Evolutionary conservation across 805 yeast genomes (phyloP).

Genomic region (Starmerella bacillaris): DNA sequence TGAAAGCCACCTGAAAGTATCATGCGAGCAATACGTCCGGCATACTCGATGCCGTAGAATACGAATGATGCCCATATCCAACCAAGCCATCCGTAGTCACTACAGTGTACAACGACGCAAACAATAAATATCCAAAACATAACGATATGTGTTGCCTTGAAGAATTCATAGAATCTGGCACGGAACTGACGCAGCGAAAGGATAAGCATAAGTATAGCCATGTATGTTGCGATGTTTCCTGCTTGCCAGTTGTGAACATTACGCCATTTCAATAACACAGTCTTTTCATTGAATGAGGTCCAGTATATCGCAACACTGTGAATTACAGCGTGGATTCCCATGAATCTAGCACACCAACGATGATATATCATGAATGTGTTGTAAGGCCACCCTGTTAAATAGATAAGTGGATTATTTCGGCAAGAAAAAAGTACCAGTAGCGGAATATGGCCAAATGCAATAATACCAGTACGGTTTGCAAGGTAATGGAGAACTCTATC

Average conservation of each 20-base stretch:
- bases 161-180: constrained; percentile 37
- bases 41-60: constrained; percentile 52
- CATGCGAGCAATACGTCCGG: constrained; percentile 37
- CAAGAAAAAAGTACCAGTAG: constrained; percentile 43
- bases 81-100: constrained; percentile 41
- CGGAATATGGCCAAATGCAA: constrained; percentile 32
- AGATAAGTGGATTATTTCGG: constrained; percentile 50
- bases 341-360: constrained; percentile 34
- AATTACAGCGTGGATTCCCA: constrained; percentile 27
- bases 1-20: constrained; percentile 35
- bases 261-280: constrained; percentile 18
- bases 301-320: constrained; percentile 27
- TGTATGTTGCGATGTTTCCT: constrained; percentile 31
- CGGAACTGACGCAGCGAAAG: constrained; percentile 37
- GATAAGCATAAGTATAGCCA: constrained; percentile 26
- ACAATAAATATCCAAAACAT: constrained; percentile 12
- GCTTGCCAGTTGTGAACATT: constrained; percentile 22
- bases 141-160: constrained; percentile 32
- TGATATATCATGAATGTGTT: constrained; percentile 47
- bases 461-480: constrained; percentile 32
- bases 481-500: constrained; percentile 23
- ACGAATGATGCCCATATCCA: constrained; percentile 38
- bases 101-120: constrained; percentile 35
- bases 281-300: constrained; percentile 16
- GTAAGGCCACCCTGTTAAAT: constrained; percentile 44